A percentile compares a stretch with the other conserved stretches of the same genome.
phyloP scores from a whole-genome alignment of 306 rosid genomes.

The Cicer bijugum region DNA sequence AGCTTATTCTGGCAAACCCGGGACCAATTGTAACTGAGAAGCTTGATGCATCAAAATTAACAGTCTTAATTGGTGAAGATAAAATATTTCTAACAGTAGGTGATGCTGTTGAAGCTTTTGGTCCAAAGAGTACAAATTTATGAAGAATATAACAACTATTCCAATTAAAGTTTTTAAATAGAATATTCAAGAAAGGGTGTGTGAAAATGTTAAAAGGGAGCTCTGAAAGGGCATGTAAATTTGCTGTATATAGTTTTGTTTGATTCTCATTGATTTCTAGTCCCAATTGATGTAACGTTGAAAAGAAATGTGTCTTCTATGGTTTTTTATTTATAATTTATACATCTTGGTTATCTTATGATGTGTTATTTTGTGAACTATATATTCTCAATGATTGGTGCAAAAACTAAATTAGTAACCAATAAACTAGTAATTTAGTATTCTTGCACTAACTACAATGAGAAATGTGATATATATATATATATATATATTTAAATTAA shows the following conservation, averaged over 20 bases:
- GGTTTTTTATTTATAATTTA: background rate
- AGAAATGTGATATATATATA: too few species aligned
- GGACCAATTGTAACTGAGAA: constrained; percentile 79
- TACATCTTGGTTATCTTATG: background rate
- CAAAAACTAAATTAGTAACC: background rate
- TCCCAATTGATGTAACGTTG: constrained; percentile 1
- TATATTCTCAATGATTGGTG: background rate
- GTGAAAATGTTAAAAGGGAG: constrained; percentile 7
- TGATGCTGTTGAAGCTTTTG: constrained; percentile 63
- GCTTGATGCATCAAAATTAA: constrained; percentile 63
- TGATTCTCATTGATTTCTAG: background rate
- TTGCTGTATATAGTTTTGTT: background rate
- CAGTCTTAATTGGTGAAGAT: constrained; percentile 58
- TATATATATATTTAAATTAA: too few species aligned
- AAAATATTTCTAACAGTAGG: constrained; percentile 71
- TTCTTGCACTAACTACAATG: too few species aligned
- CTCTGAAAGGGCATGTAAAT: constrained; percentile 1
- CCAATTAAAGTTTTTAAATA: background rate
- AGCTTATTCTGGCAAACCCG: constrained; percentile 78
- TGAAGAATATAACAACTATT: constrained; percentile 14
- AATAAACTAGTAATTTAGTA: too few species aligned
- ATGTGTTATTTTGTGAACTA: background rate
- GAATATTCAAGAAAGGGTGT: constrained; percentile 1
- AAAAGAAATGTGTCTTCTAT: background rate
- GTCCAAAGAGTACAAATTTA: constrained; percentile 43